Percentiles rank a stretch among this genome's conserved stretches.
Conservation (phyloP, 106 monocot genomes). For the Allium sativum region DNA sequence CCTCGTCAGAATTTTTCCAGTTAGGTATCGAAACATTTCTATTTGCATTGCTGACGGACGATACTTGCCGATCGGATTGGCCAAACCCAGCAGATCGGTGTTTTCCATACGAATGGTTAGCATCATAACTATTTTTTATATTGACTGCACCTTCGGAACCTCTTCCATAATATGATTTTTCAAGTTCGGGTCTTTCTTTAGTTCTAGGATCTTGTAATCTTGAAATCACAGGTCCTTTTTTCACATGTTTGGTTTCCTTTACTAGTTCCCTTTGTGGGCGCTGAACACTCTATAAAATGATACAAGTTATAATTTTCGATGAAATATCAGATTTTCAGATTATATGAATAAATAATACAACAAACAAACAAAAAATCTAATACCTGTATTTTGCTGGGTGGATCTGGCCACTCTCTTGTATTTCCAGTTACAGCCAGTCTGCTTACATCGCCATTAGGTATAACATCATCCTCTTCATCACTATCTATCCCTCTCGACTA, state of each 20-base stretch:
- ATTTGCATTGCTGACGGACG: slow-evolving; percentile 4
- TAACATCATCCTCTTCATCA: slow-evolving; percentile 12
- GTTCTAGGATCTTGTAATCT: slow-evolving; percentile 2
- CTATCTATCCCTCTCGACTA: slow-evolving; percentile 37
- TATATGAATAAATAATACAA: too few species aligned
- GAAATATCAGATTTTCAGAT: too few species aligned
- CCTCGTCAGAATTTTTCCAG: slow-evolving; percentile 96
- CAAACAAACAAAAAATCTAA: neutral
- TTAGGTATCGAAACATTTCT: slow-evolving; percentile 28
- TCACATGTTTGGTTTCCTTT: slow-evolving; percentile 25
- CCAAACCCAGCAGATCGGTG: slow-evolving; percentile 8
- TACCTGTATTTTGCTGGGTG: slow-evolving; percentile 36
- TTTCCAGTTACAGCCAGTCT: slow-evolving; percentile 22
- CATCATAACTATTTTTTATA: slow-evolving; percentile 27
- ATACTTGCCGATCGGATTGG: slow-evolving; percentile 8
- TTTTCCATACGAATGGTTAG: slow-evolving; percentile 13
- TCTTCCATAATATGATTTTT: slow-evolving; percentile 17
- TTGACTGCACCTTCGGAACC: slow-evolving; percentile 7
- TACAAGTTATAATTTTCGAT: neutral
- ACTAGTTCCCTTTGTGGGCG: slow-evolving; percentile 13
- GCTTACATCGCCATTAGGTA: slow-evolving; percentile 17
- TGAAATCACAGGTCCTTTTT: slow-evolving; percentile 17
- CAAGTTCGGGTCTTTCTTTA: slow-evolving; percentile 24
- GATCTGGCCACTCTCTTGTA: slow-evolving; percentile 41
- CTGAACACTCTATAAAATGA: slow-evolving; percentile 14